phyloP scores from a whole-genome alignment of 73 alveolate species.

The Symbiodinium natans region DNA sequence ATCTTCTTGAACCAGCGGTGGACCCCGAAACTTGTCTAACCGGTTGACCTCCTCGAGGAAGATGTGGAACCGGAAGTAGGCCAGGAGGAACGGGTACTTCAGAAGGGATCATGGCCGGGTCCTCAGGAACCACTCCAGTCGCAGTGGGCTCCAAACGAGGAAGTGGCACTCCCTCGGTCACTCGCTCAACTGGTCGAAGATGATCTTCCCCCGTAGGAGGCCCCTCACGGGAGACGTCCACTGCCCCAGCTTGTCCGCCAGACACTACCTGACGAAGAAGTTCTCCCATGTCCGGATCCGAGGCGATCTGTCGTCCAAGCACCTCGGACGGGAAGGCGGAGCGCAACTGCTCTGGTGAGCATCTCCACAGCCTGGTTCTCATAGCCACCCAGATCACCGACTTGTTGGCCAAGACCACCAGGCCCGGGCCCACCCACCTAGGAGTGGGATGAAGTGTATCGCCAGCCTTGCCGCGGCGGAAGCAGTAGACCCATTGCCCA shows the following conservation, averaged over 20 bases:
- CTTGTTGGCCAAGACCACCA: not conserved
- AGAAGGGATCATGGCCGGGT: too few species aligned
- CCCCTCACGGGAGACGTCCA: not conserved
- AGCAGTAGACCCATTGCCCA: conserved; percentile 40
- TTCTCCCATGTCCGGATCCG: not conserved
- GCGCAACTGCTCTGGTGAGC: not conserved
- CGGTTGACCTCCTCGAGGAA: too few species aligned
- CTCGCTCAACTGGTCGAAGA: not conserved
- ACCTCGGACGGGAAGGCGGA: not conserved
- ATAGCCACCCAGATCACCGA: conserved; percentile 12
- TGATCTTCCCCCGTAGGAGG: not conserved
- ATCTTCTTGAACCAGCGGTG: not conserved
- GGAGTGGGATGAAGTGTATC: not conserved
- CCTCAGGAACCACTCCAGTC: too few species aligned
- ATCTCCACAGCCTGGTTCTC: not conserved
- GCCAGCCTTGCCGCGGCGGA: not conserved
- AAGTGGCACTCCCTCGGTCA: too few species aligned
- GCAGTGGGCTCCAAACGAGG: too few species aligned
- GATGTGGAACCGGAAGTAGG: too few species aligned
- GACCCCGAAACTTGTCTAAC: not conserved
- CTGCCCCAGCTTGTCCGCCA: not conserved
- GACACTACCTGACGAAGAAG: not conserved
- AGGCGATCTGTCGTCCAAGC: not conserved
- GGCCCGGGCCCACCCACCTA: not conserved
- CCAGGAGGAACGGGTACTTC: not conserved